phyloP scores from a whole-genome alignment of 139 green algal genomes.

The Ettlia oleoabundans region DNA sequence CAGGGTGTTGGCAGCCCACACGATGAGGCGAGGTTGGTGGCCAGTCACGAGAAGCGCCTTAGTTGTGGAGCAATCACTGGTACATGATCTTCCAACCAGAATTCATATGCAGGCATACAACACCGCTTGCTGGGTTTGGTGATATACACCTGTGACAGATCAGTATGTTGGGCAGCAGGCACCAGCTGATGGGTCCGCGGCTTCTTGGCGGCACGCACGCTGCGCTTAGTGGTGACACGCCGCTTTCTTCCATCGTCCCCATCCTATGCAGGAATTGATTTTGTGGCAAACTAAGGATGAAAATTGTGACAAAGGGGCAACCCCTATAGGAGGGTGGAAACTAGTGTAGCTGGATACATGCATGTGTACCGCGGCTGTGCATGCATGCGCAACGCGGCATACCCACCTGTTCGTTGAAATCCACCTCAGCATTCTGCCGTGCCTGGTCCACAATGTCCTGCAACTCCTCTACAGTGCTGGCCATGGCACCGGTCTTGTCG shows the following conservation, averaged over 20 bases:
- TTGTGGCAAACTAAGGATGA: not conserved
- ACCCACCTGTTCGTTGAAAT: not conserved
- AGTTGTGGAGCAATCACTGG: too few relatives aligned
- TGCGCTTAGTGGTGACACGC: not conserved
- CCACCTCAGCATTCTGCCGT: not conserved
- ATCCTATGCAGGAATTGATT: not conserved
- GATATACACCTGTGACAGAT: not conserved
- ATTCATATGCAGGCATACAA: not conserved
- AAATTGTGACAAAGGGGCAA: not conserved
- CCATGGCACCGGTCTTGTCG: constrained; percentile 57
- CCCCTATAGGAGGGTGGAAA: not conserved
- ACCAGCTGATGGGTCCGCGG: not conserved
- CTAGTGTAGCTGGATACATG: not conserved
- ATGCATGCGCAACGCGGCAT: not conserved
- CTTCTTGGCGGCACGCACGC: not conserved
- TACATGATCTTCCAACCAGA: too few relatives aligned
- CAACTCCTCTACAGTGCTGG: constrained; percentile 49
- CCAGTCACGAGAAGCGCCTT: not conserved
- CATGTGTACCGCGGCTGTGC: not conserved
- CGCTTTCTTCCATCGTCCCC: constrained; percentile 1
- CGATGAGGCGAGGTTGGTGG: not conserved
- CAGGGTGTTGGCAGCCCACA: not conserved
- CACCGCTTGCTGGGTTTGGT: too few relatives aligned
- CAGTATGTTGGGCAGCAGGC: not conserved
- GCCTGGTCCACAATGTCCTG: constrained; percentile 36